Conservation (phyloP, 2,329 filamentous ascomycete species). For the Xylaria multiplex region DNA sequence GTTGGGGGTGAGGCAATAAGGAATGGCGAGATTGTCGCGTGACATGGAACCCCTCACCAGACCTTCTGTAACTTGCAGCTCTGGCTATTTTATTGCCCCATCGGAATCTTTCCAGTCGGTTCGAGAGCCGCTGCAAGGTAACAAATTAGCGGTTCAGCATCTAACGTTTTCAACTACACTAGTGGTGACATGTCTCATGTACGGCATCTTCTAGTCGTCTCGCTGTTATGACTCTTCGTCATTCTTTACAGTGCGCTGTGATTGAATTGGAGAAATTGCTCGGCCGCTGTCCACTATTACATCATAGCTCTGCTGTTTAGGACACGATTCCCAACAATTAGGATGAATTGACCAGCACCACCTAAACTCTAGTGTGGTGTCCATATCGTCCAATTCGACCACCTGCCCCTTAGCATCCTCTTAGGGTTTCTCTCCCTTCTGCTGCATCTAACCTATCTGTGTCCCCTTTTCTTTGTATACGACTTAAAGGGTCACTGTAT, state of each 20-base stretch:
- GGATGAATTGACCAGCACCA: constrained; percentile 23
- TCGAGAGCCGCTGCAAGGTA: constrained; percentile 16
- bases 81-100: constrained; percentile 6
- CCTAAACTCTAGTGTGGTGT: not conserved
- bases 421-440: not conserved
- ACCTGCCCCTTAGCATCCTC: not conserved
- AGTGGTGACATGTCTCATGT: constrained; percentile 9
- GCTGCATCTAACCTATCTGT: not conserved
- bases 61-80: constrained; percentile 10
- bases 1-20: constrained; percentile 26
- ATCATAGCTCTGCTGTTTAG: constrained; percentile 26
- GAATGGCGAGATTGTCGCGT: constrained; percentile 39
- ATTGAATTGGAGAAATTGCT: constrained; percentile 25
- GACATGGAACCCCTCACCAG: constrained; percentile 33
- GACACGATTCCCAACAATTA: constrained; percentile 11
- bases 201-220: not conserved
- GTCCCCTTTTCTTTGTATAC: not conserved
- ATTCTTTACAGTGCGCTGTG: constrained; percentile 17
- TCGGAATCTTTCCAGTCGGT: constrained; percentile 30
- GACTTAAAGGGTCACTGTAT: constrained; percentile 13
- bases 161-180: not conserved
- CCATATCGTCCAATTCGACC: not conserved
- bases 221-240: constrained; percentile 4
- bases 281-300: constrained; percentile 28
- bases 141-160: constrained; percentile 13